Percentiles rank a stretch among this genome's conserved stretches.
Conservation (phyloP, 495 filamentous ascomycete species). For the Penicillium nucicola region DNA sequence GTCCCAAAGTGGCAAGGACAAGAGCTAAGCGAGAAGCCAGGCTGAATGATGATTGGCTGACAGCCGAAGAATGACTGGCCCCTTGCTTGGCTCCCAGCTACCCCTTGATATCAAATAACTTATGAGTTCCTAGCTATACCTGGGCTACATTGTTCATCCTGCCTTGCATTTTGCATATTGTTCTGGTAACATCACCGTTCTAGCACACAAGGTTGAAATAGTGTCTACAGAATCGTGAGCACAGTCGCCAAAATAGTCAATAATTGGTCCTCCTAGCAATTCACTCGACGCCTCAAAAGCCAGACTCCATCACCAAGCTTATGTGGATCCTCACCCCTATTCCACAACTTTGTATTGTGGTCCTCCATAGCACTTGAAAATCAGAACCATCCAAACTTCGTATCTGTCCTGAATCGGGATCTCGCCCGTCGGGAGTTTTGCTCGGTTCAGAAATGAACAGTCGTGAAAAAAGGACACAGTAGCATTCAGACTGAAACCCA, state of each 20-base stretch:
- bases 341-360: constrained; percentile 13
- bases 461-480: background rate
- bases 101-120: too few species aligned
- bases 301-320: constrained; percentile 9
- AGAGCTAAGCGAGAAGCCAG: constrained; percentile 24
- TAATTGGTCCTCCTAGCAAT: constrained; percentile 50
- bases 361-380: background rate
- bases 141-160: too few species aligned
- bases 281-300: constrained; percentile 3
- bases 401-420: background rate
- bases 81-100: too few species aligned
- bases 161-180: too few species aligned
- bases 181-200: too few species aligned
- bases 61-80: background rate
- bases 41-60: background rate
- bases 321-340: constrained; percentile 16
- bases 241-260: constrained; percentile 24
- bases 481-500: constrained; percentile 3
- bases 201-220: too few species aligned
- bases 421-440: constrained; percentile 1
- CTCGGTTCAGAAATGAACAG: background rate
- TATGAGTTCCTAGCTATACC: too few species aligned
- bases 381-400: background rate
- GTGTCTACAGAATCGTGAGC: too few species aligned
- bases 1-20: background rate